A percentile compares a stretch with the other conserved stretches of the same genome.
These are phyloP conservation scores for Triangularia verruculosa DNA, from an alignment of 2,329 filamentous ascomycete genomes.

Conservation along the genomic window DNA sequence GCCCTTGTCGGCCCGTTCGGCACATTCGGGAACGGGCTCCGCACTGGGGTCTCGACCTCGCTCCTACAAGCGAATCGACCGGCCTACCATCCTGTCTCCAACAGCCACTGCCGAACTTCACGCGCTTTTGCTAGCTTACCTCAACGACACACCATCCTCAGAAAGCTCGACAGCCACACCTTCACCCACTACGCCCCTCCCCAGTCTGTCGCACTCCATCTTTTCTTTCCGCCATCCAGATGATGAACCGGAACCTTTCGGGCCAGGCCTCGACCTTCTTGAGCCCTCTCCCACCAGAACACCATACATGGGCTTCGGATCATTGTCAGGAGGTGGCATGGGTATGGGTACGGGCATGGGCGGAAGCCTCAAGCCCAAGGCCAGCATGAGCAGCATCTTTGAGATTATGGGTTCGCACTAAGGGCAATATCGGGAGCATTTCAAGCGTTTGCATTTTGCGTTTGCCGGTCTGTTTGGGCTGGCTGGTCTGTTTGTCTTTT, in stretches of 20 bases:
- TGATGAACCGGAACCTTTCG: slow-evolving; percentile 19
- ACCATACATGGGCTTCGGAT: slow-evolving; percentile 10
- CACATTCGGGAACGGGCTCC: slow-evolving; percentile 4
- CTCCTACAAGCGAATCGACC: slow-evolving; percentile 28
- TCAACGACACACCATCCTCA: slow-evolving; percentile 22
- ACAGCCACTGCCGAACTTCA: slow-evolving; percentile 28
- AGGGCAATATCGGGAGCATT: slow-evolving; percentile 4
- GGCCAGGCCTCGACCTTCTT: slow-evolving; percentile 25
- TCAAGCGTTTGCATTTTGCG: background rate
- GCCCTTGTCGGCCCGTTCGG: slow-evolving; percentile 8
- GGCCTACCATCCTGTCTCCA: slow-evolving; percentile 26
- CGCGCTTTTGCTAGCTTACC: slow-evolving; percentile 24
- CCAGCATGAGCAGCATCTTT: slow-evolving; percentile 29
- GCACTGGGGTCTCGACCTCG: slow-evolving; percentile 13
- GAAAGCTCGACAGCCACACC: slow-evolving; percentile 22
- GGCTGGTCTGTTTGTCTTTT: background rate
- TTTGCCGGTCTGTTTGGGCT: background rate
- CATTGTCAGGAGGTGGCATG: background rate
- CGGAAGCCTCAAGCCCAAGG: slow-evolving; percentile 16
- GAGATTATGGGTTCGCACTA: slow-evolving; percentile 25
- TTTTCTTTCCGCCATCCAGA: slow-evolving; percentile 11
- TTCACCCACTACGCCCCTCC: slow-evolving; percentile 23
- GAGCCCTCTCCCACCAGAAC: slow-evolving; percentile 25
- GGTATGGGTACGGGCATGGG: background rate
- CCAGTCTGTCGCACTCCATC: slow-evolving; percentile 16